A percentile compares a stretch with the other conserved stretches of the same genome.
These are phyloP conservation scores for Iris pallida DNA, from an alignment of 116 monocot species.

Conservation along the genomic window DNA sequence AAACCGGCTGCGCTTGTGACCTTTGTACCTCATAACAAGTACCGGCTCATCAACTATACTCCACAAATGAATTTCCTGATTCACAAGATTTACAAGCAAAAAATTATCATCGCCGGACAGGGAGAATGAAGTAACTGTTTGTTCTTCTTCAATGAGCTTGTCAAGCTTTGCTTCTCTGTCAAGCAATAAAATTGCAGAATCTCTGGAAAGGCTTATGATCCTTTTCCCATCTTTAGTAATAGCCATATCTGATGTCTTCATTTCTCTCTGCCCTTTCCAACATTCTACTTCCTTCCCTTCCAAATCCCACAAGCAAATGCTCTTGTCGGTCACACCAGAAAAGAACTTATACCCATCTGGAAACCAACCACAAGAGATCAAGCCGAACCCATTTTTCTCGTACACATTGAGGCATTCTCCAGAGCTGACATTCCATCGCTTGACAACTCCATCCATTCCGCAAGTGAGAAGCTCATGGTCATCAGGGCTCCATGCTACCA, in stretches of 20 bases:
- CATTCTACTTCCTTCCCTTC: conserved; percentile 58
- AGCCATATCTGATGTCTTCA: conserved; percentile 56
- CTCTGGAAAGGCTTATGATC: conserved; percentile 54
- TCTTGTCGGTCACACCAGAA: conserved; percentile 47
- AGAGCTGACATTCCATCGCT: conserved; percentile 59
- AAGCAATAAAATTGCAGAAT: conserved; percentile 49
- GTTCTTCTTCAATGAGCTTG: conserved; percentile 55
- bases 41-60: conserved; percentile 38
- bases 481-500: conserved; percentile 89
- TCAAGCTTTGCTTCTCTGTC: conserved; percentile 56
- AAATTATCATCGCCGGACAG: conserved; percentile 68
- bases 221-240: conserved; percentile 53
- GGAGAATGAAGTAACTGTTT: conserved; percentile 66
- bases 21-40: conserved; percentile 53
- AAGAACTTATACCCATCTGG: conserved; percentile 64
- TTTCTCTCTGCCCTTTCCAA: conserved; percentile 55
- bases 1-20: conserved; percentile 69
- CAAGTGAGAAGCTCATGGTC: conserved; percentile 79
- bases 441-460: conserved; percentile 71
- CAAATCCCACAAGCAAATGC: conserved; percentile 62
- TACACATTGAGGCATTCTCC: conserved; percentile 59
- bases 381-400: conserved; percentile 43
- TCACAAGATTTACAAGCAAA: conserved; percentile 66
- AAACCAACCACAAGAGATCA: conserved; percentile 77
- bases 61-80: conserved; percentile 90